Conservation (phyloP, 768 basidiomycete species). For the Leucocoprinus sp. region DNA sequence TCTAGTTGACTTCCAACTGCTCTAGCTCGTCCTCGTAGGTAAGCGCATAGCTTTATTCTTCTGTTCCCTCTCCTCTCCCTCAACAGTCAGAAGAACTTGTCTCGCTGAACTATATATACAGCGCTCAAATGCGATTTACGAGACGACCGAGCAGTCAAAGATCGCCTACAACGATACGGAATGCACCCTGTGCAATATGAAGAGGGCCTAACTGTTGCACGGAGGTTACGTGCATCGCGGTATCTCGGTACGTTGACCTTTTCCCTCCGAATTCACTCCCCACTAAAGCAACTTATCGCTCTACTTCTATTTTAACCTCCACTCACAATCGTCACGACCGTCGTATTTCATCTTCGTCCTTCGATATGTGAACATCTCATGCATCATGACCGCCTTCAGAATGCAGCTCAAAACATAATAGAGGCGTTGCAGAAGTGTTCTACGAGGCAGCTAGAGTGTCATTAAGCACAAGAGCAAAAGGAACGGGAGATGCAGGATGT, state of each 20-base stretch:
- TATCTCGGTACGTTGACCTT: conserved; percentile 67
- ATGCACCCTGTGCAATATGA: conserved; percentile 82
- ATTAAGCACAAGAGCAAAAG: conserved; percentile 64
- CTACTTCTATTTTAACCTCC: not conserved
- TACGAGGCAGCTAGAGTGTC: conserved; percentile 86
- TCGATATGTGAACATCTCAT: too few species aligned
- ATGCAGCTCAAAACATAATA: conserved; percentile 95
- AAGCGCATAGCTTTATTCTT: conserved; percentile 23
- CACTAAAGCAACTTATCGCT: not conserved
- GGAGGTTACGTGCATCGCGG: conserved; percentile 86
- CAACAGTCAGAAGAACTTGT: conserved; percentile 1
- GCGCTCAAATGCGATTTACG: conserved; percentile 95
- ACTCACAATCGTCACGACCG: too few species aligned
- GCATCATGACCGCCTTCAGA: conserved; percentile 36
- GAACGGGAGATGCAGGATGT: conserved; percentile 46
- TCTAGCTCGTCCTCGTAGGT: conserved; percentile 84
- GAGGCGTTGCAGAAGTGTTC: conserved; percentile 91
- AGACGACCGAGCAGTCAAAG: conserved; percentile 67
- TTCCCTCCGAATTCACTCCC: not conserved
- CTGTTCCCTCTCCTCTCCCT: conserved; percentile 1
- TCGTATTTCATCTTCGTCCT: too few species aligned
- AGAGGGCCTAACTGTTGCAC: conserved; percentile 79
- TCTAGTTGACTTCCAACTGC: conserved; percentile 2
- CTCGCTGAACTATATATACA: conserved; percentile 20
- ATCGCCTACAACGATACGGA: conserved; percentile 64